Conservation (phyloP, 176 grass and related monocot species). For the Phoenix roebelenii region DNA sequence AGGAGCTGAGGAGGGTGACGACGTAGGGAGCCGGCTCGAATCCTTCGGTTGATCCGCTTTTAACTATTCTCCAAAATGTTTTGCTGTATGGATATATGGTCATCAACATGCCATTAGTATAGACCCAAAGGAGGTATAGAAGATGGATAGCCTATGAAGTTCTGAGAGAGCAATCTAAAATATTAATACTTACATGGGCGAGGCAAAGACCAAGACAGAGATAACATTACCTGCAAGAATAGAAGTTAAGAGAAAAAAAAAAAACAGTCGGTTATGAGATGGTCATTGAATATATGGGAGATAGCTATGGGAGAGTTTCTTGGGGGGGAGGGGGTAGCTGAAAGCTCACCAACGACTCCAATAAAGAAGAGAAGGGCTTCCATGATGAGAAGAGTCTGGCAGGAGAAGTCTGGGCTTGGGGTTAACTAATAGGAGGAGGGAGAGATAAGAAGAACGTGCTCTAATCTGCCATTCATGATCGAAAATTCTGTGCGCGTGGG, state of each 20-base stretch:
- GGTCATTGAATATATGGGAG: too few species aligned
- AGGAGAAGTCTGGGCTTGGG: too few species aligned
- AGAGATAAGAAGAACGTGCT: too few species aligned
- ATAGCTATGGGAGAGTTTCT: too few species aligned
- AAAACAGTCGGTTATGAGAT: neutral
- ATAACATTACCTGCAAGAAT: conserved; percentile 57
- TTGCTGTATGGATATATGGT: conserved; percentile 6
- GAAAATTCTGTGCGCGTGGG: too few species aligned
- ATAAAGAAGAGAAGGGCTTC: too few species aligned
- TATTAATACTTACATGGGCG: conserved; percentile 47
- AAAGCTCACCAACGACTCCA: too few species aligned
- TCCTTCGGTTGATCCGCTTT: conserved; percentile 49
- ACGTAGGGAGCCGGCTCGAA: conserved; percentile 68
- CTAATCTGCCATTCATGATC: too few species aligned
- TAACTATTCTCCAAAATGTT: conserved; percentile 70
- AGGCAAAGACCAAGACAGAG: conserved; percentile 71
- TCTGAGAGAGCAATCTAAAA: neutral
- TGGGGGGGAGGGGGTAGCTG: too few species aligned
- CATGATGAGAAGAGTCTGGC: too few species aligned
- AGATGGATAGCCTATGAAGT: neutral
- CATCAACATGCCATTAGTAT: too few species aligned
- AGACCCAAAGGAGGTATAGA: neutral
- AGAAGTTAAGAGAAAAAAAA: neutral
- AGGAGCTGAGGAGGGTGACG: conserved; percentile 55
- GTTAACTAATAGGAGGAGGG: too few species aligned